Conservation (phyloP, 768 basidiomycete genomes). For the Pleurotus djamor region DNA sequence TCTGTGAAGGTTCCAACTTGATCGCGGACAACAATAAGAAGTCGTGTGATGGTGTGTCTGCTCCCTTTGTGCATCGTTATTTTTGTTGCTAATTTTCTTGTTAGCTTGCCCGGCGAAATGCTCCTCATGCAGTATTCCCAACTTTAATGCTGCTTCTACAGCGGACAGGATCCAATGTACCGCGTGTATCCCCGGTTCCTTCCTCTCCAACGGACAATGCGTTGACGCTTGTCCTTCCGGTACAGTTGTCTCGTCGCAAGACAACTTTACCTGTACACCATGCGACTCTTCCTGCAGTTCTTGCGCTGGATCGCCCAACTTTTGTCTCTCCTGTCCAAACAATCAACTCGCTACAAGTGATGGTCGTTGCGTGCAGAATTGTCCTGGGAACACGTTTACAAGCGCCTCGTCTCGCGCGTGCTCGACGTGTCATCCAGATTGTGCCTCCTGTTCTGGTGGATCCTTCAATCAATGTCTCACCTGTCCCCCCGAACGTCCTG, state of each 20-base stretch:
- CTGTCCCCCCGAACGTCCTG: constrained; percentile 66
- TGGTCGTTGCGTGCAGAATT: constrained; percentile 72
- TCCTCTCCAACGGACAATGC: constrained; percentile 70
- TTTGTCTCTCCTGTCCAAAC: constrained; percentile 71
- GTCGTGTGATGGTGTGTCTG: constrained; percentile 71
- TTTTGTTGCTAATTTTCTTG: constrained; percentile 1
- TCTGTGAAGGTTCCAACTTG: constrained; percentile 64
- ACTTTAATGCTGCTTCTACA: constrained; percentile 65
- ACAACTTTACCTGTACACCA: constrained; percentile 75
- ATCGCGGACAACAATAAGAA: constrained; percentile 78
- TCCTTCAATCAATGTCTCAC: constrained; percentile 76
- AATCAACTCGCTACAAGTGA: constrained; percentile 58
- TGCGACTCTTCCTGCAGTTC: constrained; percentile 73
- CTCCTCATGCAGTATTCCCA: constrained; percentile 69
- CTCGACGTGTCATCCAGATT: constrained; percentile 78
- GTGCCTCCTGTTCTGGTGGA: constrained; percentile 69
- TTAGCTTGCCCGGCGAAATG: constrained; percentile 78
- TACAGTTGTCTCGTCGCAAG: constrained; percentile 67
- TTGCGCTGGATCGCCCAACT: constrained; percentile 64
- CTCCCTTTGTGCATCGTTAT: not conserved
- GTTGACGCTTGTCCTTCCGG: constrained; percentile 70
- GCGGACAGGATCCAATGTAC: constrained; percentile 70
- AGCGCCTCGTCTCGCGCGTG: constrained; percentile 54
- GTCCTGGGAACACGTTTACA: constrained; percentile 68
- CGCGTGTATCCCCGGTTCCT: constrained; percentile 74